Base-by-base conservation (phyloP, 768 basidiomycete species). In the Mycena albidolilacea region DNA sequence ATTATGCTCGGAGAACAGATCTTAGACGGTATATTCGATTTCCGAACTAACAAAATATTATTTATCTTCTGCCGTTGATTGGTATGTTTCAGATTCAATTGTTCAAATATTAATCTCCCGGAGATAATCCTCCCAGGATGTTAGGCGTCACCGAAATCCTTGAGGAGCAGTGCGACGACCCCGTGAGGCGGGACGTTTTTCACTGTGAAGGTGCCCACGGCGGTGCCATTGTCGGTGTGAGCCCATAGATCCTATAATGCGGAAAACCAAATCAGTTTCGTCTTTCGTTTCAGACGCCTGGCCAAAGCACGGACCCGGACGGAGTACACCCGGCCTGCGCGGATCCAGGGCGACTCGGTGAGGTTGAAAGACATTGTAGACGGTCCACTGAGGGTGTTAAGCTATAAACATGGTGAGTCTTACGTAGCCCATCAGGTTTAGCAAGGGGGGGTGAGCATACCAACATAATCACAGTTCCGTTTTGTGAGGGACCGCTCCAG, bases 281-380 rank as follows among this genome's bases (percentile, higher is more conserved):
- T 37, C n/a, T 17, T 37, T 61, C 11, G 30, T 30, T 4, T 3
- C 23, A 12, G 15, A n/a, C 10, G 58, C 50, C 9, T 1, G 14
- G 65, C 69, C 7, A 15, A 39, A 39, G 39, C 39, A 79, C 89
- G 46, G 77, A 91, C 90, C 73, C 90, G 83, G 64, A 92, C 89
- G 23, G 86, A 79, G 76, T 92, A 92, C 79, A 89, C 85, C 44
- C 87, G 84, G 11, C 90, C 91, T 1, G 90, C 90, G 35, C 90
- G 86, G 73, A 92, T 88, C 87, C 88, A 92, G 0, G 90, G 90
- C 9, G 90, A 91, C 74, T 92, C 90, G 3, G 90, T 90, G 63
- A 92, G 79, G 67, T 85, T 89, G 81, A 91, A 91, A 79, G 81
- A 86, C 84, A 91, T 82, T 52, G 81, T 82, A 0, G 88, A 81